Percentiles rank a stretch among this genome's conserved stretches.
Evolutionary conservation across 345 rosid species (phyloP).

Genomic region (Boechera stricta): DNA sequence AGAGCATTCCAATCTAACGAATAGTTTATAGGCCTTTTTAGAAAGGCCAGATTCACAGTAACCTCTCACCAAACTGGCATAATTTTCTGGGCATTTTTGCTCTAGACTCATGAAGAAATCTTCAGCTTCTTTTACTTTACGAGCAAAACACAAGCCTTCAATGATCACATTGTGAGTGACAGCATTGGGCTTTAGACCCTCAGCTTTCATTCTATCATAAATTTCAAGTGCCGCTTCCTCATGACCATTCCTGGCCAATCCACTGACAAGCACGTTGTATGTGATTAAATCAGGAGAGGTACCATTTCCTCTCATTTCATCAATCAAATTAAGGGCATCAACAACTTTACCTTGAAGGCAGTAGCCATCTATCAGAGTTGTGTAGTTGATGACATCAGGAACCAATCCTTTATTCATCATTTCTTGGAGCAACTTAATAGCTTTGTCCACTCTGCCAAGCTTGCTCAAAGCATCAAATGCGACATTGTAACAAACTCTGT

Average conservation of each 20-base stretch:
- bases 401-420: slow-evolving; percentile 58
- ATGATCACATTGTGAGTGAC: slow-evolving; percentile 63
- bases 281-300: slow-evolving; percentile 58
- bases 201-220: slow-evolving; percentile 49
- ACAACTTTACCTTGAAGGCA: slow-evolving; percentile 54
- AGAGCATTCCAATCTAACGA: slow-evolving; percentile 46
- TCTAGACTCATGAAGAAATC: slow-evolving; percentile 51
- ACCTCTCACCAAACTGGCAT: slow-evolving; percentile 66
- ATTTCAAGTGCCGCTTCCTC: slow-evolving; percentile 41
- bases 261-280: slow-evolving; percentile 60
- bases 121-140: slow-evolving; percentile 69
- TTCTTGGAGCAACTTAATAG: slow-evolving; percentile 53
- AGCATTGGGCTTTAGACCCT: slow-evolving; percentile 56
- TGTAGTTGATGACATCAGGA: slow-evolving; percentile 70
- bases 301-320: slow-evolving; percentile 60
- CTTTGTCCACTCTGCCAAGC: slow-evolving; percentile 65
- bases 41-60: slow-evolving; percentile 56
- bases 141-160: slow-evolving; percentile 69
- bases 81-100: slow-evolving; percentile 49
- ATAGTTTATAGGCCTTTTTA: slow-evolving; percentile 52
- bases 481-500: slow-evolving; percentile 62
- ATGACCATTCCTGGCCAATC: slow-evolving; percentile 61
- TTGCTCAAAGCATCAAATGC: slow-evolving; percentile 65
- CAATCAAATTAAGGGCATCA: slow-evolving; percentile 57
- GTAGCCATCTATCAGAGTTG: slow-evolving; percentile 70